These are phyloP conservation scores for Cystobasidium tubakii DNA, from an alignment of 768 basidiomycete species.

Conservation along the genomic window DNA sequence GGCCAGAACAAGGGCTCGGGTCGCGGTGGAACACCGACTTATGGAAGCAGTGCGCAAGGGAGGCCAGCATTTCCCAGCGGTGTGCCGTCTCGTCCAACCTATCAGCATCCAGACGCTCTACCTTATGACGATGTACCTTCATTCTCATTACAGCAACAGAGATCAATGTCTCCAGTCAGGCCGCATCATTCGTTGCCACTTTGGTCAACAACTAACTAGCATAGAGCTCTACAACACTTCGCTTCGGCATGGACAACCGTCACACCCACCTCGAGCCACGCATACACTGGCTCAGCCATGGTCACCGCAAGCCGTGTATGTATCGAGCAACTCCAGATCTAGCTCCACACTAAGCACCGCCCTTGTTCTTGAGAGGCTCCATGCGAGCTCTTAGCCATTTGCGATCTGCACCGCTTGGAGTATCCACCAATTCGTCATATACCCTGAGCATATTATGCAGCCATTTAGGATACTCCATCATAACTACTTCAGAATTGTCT, in stretches of 20 bases:
- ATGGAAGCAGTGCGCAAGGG: background rate
- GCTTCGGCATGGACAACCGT: background rate
- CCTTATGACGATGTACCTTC: conserved; percentile 22
- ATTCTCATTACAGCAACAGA: background rate
- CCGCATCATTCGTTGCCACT: background rate
- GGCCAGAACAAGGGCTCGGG: background rate
- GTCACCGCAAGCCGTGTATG: background rate
- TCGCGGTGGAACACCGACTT: too few species aligned
- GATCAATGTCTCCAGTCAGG: background rate
- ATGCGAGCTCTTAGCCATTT: too few species aligned
- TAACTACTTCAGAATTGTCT: too few species aligned
- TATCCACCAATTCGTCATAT: too few species aligned
- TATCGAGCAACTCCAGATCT: too few species aligned
- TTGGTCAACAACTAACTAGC: background rate
- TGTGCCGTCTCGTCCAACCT: conserved; percentile 6
- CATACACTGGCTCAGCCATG: background rate
- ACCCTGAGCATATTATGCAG: too few species aligned
- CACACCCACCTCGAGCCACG: background rate
- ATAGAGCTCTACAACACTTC: background rate
- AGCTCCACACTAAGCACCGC: too few species aligned
- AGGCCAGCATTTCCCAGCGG: background rate
- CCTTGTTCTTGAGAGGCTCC: too few species aligned
- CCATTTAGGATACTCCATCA: too few species aligned
- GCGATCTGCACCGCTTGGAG: too few species aligned
- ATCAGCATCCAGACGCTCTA: conserved; percentile 35